These are phyloP conservation scores for Plasmodium cynomolgi DNA, from an alignment of 169 alveolate genomes.

Conservation along the genomic window DNA sequence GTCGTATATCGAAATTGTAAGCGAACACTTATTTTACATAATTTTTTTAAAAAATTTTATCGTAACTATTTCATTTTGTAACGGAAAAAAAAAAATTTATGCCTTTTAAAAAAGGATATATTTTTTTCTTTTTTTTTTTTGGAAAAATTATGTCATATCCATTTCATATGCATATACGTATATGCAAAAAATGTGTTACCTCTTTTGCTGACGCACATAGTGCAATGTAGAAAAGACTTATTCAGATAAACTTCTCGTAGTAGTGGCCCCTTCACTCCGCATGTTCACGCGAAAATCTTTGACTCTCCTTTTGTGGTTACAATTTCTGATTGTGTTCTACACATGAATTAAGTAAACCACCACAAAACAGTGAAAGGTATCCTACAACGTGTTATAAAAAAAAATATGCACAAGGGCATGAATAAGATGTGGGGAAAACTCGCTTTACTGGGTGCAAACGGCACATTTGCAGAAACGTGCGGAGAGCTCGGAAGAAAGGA, in stretches of 20 bases:
- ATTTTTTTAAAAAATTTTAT: too few relatives aligned
- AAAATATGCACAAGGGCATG: not conserved
- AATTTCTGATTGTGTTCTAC: not conserved
- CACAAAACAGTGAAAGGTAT: conserved; percentile 27
- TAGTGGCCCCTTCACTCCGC: not conserved
- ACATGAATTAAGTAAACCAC: conserved; percentile 66
- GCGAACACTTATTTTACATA: not conserved
- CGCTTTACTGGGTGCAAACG: not conserved
- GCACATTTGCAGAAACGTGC: not conserved
- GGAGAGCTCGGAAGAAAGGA: not conserved
- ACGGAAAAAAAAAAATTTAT: too few relatives aligned
- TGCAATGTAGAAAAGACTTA: not conserved
- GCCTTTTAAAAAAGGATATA: not conserved
- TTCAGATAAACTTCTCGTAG: not conserved
- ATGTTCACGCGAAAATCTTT: not conserved
- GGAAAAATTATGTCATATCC: not conserved
- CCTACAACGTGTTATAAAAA: conserved; percentile 47
- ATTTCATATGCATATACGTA: not conserved
- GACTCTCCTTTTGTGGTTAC: not conserved
- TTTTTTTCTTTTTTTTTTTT: not conserved
- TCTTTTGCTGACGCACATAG: not conserved
- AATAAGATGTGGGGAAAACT: not conserved
- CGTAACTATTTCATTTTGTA: not conserved
- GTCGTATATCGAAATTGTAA: not conserved
- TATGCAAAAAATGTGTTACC: not conserved